These are phyloP conservation scores for Penicillium sp. DNA, from an alignment of 2,329 filamentous ascomycete species.

Conservation along the genomic window DNA sequence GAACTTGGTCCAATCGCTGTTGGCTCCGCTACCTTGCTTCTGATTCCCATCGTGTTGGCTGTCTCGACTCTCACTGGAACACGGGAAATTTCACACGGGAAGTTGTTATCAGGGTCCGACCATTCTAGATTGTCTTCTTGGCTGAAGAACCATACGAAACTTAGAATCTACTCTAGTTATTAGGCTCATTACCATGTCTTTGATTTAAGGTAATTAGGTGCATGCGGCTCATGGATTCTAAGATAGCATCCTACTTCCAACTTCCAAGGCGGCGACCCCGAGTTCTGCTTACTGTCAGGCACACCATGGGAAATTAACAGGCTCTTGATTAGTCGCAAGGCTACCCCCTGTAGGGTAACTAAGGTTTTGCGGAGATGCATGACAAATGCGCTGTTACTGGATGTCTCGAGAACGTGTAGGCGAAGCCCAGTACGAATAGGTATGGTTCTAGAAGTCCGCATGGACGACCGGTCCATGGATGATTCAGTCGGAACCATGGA, in stretches of 20 bases:
- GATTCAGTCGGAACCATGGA: background rate
- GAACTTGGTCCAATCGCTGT: background rate
- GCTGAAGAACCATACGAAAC: constrained; percentile 10
- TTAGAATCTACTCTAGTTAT: no score
- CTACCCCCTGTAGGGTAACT: background rate
- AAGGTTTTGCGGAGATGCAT: background rate
- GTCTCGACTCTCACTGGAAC: background rate
- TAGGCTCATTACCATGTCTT: constrained; percentile 13
- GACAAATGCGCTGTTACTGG: background rate
- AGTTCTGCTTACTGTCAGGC: constrained; percentile 6
- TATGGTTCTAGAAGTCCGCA: no score
- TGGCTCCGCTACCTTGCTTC: background rate
- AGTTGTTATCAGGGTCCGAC: background rate
- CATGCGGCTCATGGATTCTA: background rate
- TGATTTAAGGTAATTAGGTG: constrained; percentile 5
- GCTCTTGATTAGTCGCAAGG: background rate
- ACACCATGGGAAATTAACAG: background rate
- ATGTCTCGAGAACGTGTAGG: background rate
- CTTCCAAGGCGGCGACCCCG: constrained; percentile 14
- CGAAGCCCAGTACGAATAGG: background rate
- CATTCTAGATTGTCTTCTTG: background rate
- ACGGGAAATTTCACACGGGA: background rate
- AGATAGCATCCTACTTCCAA: no score
- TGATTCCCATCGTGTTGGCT: constrained; percentile 5
- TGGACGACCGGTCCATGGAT: background rate